Evolutionary conservation across 805 yeast species (phyloP), one percentile per base, ranked within the genome.

Genomic region (Yarrowia bubula): DNA sequence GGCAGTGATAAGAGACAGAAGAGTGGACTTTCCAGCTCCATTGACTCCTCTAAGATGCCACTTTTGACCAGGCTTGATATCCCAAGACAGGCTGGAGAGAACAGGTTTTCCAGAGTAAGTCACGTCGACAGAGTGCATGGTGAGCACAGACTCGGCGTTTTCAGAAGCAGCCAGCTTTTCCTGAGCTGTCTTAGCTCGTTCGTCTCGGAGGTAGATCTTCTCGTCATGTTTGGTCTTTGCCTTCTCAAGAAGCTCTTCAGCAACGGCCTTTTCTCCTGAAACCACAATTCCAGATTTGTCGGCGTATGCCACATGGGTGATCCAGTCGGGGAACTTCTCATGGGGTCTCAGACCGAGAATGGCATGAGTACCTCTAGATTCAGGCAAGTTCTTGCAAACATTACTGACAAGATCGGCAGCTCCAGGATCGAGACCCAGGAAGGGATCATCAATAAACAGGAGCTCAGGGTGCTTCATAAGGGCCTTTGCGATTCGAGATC

Each of bases 1-100:
- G 4, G 96, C 92, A 0, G 97, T 92, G 33, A 93, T 80, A 51
- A 95, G 74, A 1, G 98, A 85, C 14, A 95, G 75, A 28, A 93
- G 76, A 0, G 99, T 95, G 1, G 97, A 89, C 74, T 93, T 93
- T 0, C 99, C 99, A 0, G 96, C 83, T 0, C 99, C 99, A 69
- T 95, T 93, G 66, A 85, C 84, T 1, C 99, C 99, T 65, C 88
- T 78, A 35, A 93, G 80, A 72, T 95, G 96, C 96, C 98, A 91
- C 71, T 84, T 87, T 41, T 90, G 89, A 4, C 96, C 96, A 47
- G 78, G 78, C 3, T 79, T 77, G 11, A 92, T 87, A 8, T 75
- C 76, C 92, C 97, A 89, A 15, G 75, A 75, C 63, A 93, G 78
- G 66, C 88, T 75, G 47, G 79, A 75, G 51, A 93, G 76, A 0